Evolutionary conservation across 495 filamentous ascomycete genomes (phyloP), one percentile per base, ranked within the genome.

Genomic region (Penicillium canescens): DNA sequence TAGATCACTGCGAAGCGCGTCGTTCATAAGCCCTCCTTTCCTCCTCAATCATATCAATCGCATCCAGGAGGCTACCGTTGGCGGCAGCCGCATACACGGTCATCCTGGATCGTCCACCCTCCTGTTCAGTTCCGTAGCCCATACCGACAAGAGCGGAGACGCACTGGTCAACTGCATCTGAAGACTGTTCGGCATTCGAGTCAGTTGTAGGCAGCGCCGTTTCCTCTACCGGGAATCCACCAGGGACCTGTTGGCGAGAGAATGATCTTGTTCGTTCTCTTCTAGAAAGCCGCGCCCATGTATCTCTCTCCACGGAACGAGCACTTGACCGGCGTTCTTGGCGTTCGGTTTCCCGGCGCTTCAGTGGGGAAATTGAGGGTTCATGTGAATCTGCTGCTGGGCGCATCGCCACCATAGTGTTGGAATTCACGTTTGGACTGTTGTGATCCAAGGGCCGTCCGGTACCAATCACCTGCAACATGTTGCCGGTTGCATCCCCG

Each of bases 41-140:
- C 36, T 83, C 80, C 44, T 82, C 78, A 62, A 83, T 79, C 70
- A 83, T 78, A 33, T 82, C 81, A 59, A 83, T 76, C 13, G 81
- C 81, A 55, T 78, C 73, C 10, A 54, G 45, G 20, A 83, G 56
- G 20, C 63, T 72, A 16, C 78, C 77, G 14, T 76, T 71, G 9
- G 73, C 71, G 39, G 79, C 78, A 26, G 77, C 75, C 1, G 81
- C 79, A 67, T 80, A 83, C 7, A 83, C 67, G 20, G 65, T 68
- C 57, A 83, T 64, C 37, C 81, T 70, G 41, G 75, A 62, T 28
- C 54, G 67, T 16, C 74, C 76, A 18, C 76, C 73, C 14, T 77
- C 68, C 20, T 70, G 54, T 33, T 63, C 62, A 14, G 66, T 68
- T n/a, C 74, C 77, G 54, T 80, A 84, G 1, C 81, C 81, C 54